Base-by-base conservation (phyloP, 352 stramenopile genomes). In the Phytopythium sindhum region DNA sequence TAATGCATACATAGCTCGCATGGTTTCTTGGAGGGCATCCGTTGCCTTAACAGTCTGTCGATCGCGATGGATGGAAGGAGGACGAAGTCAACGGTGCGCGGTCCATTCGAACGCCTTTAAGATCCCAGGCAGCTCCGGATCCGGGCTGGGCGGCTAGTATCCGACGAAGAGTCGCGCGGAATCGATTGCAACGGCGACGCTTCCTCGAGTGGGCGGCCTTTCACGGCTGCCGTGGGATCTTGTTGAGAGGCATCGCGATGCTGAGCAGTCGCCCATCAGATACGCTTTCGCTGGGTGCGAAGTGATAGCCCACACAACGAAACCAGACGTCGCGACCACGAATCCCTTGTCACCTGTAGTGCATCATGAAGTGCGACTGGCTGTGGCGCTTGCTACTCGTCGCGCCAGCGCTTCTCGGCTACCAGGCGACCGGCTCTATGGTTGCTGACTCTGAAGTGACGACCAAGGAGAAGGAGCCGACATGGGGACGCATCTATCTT, bases 401-500 rank as follows among this genome's bases (percentile, higher is more conserved):
- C 29, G 50, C 50, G 8, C 50, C 50, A 11, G 26, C 29, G 10
- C 26, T 56, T n/a, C 26, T 41, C 26, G 50, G 19, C 12, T 4
- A 19, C 3, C 19, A 39, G 7, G 50, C 26, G 15, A 15, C 28
- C 12, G 50, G 11, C 7, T 26, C 21, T 9, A 5, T 2, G 45
- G 1, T n/a, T 53, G 45, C 6, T 2, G 12, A 53, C 21, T 2
- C 7, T 19, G 45, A 23, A 6, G 12, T 19, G 15, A 39, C 8
- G 14, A 1, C 50, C 26, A 26, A 23, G 50, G 19, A 56, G 50
- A 59, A 62, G 47, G 78, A 86, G 57, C 72, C 82, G 4, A 24
- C 62, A 9, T 91, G 83, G 83, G 83, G 83, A 0, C 77, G 83
- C 21, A 77, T 91, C 59, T 91, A 91, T 62, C 53, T 91, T n/a